Conservation (phyloP, 371 early-diverging fungal species). For the Mucor velutinosus region DNA sequence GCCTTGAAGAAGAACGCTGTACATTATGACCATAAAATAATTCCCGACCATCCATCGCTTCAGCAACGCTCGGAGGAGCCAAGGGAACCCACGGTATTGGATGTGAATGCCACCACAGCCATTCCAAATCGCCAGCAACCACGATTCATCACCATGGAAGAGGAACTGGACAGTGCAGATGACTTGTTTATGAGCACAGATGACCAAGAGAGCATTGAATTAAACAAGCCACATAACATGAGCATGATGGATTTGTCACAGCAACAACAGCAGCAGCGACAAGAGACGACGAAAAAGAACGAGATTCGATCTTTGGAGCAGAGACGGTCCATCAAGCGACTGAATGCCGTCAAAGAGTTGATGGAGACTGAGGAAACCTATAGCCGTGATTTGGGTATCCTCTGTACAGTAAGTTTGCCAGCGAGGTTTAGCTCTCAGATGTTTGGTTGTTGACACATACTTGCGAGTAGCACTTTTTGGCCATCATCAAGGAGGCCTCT, state of each 20-base stretch:
- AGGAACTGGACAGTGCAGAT: background rate
- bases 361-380: constrained; percentile 45
- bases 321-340: constrained; percentile 12
- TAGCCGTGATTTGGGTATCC: constrained; percentile 33
- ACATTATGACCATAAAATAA: constrained; percentile 9
- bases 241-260: constrained; percentile 1
- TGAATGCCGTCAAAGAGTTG: constrained; percentile 34
- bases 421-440: no score
- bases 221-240: background rate
- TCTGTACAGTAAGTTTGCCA: constrained; percentile 34
- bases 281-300: constrained; percentile 3
- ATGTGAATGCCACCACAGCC: background rate
- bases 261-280: background rate
- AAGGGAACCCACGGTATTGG: background rate
- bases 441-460: background rate
- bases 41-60: constrained; percentile 5
- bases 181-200: background rate
- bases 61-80: background rate
- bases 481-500: constrained; percentile 23
- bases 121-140: background rate
- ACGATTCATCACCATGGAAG: constrained; percentile 21
- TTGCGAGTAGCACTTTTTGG: constrained; percentile 33
- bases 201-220: background rate
- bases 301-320: constrained; percentile 22
- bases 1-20: constrained; percentile 5